Conservation (phyloP, 352 stramenopile species). For the Nothophytophthora sp. region DNA sequence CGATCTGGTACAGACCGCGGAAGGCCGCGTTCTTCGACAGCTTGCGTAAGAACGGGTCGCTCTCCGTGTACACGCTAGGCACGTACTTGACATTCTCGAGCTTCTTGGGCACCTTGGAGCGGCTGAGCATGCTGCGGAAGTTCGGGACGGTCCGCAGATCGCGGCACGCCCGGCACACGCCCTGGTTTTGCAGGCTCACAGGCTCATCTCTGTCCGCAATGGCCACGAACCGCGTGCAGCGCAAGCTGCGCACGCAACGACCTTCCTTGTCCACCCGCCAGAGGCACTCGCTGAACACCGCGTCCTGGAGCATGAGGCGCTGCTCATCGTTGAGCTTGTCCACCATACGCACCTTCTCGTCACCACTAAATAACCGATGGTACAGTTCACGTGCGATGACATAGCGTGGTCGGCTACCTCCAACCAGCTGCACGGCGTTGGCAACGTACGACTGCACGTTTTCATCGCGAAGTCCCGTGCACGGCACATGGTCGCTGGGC, state of each 20-base stretch:
- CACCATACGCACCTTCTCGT: conserved; percentile 64
- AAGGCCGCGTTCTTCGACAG: conserved; percentile 79
- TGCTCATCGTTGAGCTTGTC: conserved; percentile 56
- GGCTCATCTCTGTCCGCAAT: conserved; percentile 22
- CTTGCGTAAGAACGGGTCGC: conserved; percentile 78
- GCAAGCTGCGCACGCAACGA: conserved; percentile 72
- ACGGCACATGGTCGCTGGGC: conserved; percentile 46
- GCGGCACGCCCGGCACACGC: conserved; percentile 67
- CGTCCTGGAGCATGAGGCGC: conserved; percentile 62
- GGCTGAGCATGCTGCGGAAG: conserved; percentile 76
- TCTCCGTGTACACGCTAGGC: conserved; percentile 74
- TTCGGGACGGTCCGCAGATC: conserved; percentile 69
- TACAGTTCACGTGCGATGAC: conserved; percentile 83
- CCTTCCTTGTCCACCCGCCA: conserved; percentile 81
- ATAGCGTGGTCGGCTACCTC: conserved; percentile 75
- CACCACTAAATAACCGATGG: conserved; percentile 55
- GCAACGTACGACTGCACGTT: conserved; percentile 66
- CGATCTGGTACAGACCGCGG: conserved; percentile 60
- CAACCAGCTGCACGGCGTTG: conserved; percentile 66
- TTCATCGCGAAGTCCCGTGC: conserved; percentile 61
- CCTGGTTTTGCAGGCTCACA: conserved; percentile 21
- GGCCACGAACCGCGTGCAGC: conserved; percentile 52
- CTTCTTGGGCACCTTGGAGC: conserved; percentile 69
- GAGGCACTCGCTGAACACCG: conserved; percentile 76
- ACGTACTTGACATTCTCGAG: conserved; percentile 83